Base-by-base conservation (phyloP, 352 stramenopile species). In the Blastocystis sp. region DNA sequence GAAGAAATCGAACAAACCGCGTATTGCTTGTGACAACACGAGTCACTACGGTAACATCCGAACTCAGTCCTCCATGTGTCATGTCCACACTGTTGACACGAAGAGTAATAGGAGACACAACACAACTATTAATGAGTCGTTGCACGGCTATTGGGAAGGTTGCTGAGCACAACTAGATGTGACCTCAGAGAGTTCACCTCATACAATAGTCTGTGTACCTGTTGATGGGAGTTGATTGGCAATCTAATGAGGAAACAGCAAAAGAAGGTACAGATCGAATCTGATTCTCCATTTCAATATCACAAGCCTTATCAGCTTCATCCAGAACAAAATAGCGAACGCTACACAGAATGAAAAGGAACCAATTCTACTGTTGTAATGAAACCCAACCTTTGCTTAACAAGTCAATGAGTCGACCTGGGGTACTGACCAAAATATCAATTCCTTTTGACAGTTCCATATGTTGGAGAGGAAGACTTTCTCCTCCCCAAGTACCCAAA, bases 211-310 rank as follows among this genome's bases (percentile, higher is more conserved):
- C 37, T 80, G 69, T 35, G 43, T 61, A 42, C 42, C 43, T 42
- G 27, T 3, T 14, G 39, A 19, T 4, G 69, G 69, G 12, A 80
- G 51, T 29, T 59, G 21, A 32, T 80, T 80, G 16, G 69, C 69
- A 37, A 80, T 80, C 69, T 80, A 80, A n/a, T 24, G 3, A 21
- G 29, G 14, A 80, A 14, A 21, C 11, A 16, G 51, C 6, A 27
- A 42, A 5, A 63, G 16, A 74, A 11, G 27, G 52, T 27, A 80
- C 69, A 35, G 39, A 27, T 7, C 69, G 69, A 37, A 80, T 80
- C 46, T 80, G 69, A 37, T 80, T 80, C 69, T 80, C 69, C 69
- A 80, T 80, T 32, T 80, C 69, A 12, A 80, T 61, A 32, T 80
- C 69, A 11, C 21, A 14, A 21, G 69, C 69, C 46, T 80, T 80